Base-by-base conservation (phyloP, 1,284 basidiomycete genomes). In the Marasmius sp. region DNA sequence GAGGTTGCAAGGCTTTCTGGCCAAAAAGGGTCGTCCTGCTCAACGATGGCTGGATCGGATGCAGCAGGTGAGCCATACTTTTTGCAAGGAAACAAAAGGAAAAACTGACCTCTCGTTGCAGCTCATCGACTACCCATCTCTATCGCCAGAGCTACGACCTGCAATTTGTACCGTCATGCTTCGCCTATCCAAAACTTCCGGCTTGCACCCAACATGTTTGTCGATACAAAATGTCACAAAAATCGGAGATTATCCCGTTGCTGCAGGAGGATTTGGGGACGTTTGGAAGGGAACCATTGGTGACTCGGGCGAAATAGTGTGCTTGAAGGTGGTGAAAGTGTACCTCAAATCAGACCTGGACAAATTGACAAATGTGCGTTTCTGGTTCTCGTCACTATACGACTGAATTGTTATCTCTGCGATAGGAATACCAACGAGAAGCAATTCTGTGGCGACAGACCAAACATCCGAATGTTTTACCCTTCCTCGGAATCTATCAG, bases 391-490 rank as follows among this genome's bases (percentile, higher is more conserved):
- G 11, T 11, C 33, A 37, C 33, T 5, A 38, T 14, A 54, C 9
- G 38, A 38, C 34, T 37, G 16, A 37, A 4, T 14, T 2, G 14
- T 36, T 10, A 37, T 49, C 10, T 54, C 6, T 14, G 2, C 7
- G 14, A 10, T 16, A 54, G 52, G 34, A 12, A 10, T 54, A 14
- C 20, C 34, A 37, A 38, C 52, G 50, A 38, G 58, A 60, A 45
- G 45, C 47, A 16, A 37, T 43, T 12, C 6, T 60, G n/a, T 60
- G 58, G 58, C 14, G 37, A 33, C 58, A 54, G 39, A 20, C 54
- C 5, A 60, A 45, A 18, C 58, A 60, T 45, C 50, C 49, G 5
- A 60, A 54, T 43, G 12, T 60, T 12, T 37, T 60, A 9, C 58
- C 49, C 9, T 60, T 52, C 34, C 39, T 60, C 10, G 58, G 58